Percentiles rank a stretch among this genome's conserved stretches.
These are phyloP conservation scores for Scenedesmus sp. DNA, from an alignment of 163 green algal genomes.

Conservation along the genomic window DNA sequence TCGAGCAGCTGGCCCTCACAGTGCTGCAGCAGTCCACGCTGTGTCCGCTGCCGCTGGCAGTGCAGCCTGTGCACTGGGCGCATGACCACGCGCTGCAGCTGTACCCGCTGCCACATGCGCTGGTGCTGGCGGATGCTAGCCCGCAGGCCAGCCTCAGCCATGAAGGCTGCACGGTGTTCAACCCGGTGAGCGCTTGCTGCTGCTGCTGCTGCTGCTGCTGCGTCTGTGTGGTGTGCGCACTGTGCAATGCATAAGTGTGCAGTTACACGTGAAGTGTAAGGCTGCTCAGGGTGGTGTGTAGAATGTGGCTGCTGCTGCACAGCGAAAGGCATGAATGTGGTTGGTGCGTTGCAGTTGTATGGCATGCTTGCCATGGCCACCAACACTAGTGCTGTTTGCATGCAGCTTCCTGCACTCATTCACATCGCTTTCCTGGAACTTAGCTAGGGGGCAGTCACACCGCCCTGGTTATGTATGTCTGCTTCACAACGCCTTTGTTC, in stretches of 20 bases:
- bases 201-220: background rate
- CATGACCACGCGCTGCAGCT: constrained; percentile 86
- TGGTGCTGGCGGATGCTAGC: constrained; percentile 86
- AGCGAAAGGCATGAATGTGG: background rate
- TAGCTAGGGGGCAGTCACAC: no score
- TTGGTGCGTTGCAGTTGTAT: background rate
- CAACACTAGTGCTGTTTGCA: background rate
- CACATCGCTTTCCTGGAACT: no score
- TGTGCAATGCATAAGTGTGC: no score
- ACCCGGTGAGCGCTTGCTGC: constrained; percentile 69
- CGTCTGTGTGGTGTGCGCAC: background rate
- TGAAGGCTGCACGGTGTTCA: constrained; percentile 80
- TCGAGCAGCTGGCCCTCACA: constrained; percentile 78
- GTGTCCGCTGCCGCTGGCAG: constrained; percentile 88
- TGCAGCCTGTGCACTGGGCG: constrained; percentile 90
- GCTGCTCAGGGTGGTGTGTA: no score
- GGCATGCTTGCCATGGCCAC: background rate
- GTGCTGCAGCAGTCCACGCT: constrained; percentile 95
- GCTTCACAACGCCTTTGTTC: no score
- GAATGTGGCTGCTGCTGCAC: background rate
- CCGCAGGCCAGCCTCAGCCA: constrained; percentile 69
- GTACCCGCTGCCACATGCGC: constrained; percentile 89
- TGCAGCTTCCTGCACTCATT: no score
- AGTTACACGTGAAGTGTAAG: no score
- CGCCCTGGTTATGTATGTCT: no score